Evolutionary conservation across 23 red algal species (phyloP), one percentile per base, ranked within the genome.

Genomic region (Agarophyton chilense): DNA sequence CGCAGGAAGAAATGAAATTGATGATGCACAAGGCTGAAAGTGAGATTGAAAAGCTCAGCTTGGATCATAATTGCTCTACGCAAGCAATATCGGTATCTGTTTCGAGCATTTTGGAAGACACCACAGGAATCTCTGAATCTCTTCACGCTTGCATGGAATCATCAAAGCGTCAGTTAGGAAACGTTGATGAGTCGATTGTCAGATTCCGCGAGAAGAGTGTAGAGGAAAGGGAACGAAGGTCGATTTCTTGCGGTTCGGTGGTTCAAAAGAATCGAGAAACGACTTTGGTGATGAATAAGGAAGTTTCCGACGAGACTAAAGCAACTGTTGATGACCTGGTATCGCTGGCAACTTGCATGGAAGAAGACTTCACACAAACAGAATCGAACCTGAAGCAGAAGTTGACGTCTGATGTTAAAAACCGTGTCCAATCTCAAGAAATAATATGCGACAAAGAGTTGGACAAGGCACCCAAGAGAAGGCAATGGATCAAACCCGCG

Each of bases 1-100:
- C 34, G 9, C 68, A 74, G 68, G 68, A 74, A 49, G 68, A 43
- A 47, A 74, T 74, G 68, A 74, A 74, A 47, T 47, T 49, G 40
- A 74, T 46, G 68, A 74, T 74, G 9, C 38, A 74, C 14, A 46
- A 46, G 18, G 68, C 68, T 14, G 68, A 74, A 33, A 25, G 41
- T 26, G 68, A 74, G 41, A 49, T 74, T 46, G 68, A 74, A 11
- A 49, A 26, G 33, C 41, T 74, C 13, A 46, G n/a, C 10, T 24
- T 21, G 41, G 10, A 43, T 10, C 68, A 74, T 18, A 13, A 43
- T 18, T 49, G 19, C 4, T 46, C 68, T 9, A 18, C 24, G 7
- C n/a, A 74, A 21, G 26, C 68, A 25, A 25, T 74, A 29, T 74
- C 68, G 3, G 43, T 46, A 47, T 74, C 68, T 31, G 68, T 74